A percentile compares a stretch with the other conserved stretches of the same genome.
Evolutionary conservation across 768 basidiomycete species (phyloP).

Genomic region (Pisolithus marmoratus): DNA sequence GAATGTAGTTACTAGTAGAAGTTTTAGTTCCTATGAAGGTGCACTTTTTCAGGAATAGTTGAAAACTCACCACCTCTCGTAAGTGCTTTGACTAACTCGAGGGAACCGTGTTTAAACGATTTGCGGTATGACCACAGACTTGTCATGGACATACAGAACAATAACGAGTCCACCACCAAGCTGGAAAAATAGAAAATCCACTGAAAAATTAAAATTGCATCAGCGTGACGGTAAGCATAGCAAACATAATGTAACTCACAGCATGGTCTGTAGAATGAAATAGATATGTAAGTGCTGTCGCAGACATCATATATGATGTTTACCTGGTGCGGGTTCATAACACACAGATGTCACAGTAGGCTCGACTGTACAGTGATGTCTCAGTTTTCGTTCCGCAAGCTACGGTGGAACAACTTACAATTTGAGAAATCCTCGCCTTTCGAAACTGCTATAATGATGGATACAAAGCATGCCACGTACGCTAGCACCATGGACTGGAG

Average conservation of each 20-base stretch:
- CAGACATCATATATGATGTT: background rate
- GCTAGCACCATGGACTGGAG: background rate
- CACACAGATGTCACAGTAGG: background rate
- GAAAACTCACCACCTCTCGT: background rate
- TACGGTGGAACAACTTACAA: background rate
- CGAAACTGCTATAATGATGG: background rate
- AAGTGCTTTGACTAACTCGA: background rate
- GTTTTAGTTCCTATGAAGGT: background rate
- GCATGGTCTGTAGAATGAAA: background rate
- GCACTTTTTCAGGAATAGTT: background rate
- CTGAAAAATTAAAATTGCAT: background rate
- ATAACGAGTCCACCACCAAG: background rate
- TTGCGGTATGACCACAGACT: too few species aligned
- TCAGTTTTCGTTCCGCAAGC: background rate
- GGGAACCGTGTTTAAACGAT: background rate
- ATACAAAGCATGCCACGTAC: background rate
- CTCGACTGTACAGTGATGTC: background rate
- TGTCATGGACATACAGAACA: background rate
- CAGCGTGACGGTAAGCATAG: background rate
- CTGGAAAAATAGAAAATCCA: background rate
- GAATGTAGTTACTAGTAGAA: background rate
- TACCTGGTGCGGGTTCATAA: background rate
- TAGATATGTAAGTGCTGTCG: background rate
- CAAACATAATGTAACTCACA: background rate
- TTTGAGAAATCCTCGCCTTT: background rate